Evolutionary conservation across 768 basidiomycete species (phyloP).

Genomic region (Lactarius pseudohatsudake): DNA sequence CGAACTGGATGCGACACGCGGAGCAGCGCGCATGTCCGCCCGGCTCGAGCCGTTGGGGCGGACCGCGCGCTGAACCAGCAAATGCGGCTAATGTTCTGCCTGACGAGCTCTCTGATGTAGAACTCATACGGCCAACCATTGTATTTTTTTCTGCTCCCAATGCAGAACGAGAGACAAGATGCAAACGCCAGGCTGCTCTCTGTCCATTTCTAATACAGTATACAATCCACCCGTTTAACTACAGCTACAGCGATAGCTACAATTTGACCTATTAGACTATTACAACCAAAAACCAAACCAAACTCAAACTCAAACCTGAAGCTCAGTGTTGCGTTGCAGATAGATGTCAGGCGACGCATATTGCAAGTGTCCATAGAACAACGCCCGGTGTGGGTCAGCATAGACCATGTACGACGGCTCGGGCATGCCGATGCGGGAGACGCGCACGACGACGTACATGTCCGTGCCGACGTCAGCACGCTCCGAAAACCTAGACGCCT

Average conservation of each 20-base stretch:
- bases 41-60: neutral
- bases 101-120: constrained; percentile 3
- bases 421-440: constrained; percentile 7
- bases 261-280: neutral
- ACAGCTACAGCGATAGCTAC: neutral
- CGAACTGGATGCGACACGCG: neutral
- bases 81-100: neutral
- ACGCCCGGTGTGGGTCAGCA: constrained; percentile 14
- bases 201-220: neutral
- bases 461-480: neutral
- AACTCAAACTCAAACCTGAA: neutral
- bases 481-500: constrained; percentile 12
- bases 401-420: constrained; percentile 4
- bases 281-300: neutral
- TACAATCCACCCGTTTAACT: neutral
- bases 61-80: neutral
- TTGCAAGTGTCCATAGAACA: constrained; percentile 11
- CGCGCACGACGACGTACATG: constrained; percentile 21
- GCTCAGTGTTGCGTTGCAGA: constrained; percentile 2
- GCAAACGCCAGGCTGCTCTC: neutral
- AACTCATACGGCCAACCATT: neutral
- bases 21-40: neutral
- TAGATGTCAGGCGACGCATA: constrained; percentile 2
- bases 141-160: neutral
- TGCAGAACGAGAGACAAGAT: neutral